Conservation (phyloP, 2,329 filamentous ascomycete species). For the Zasmidium angulare region DNA sequence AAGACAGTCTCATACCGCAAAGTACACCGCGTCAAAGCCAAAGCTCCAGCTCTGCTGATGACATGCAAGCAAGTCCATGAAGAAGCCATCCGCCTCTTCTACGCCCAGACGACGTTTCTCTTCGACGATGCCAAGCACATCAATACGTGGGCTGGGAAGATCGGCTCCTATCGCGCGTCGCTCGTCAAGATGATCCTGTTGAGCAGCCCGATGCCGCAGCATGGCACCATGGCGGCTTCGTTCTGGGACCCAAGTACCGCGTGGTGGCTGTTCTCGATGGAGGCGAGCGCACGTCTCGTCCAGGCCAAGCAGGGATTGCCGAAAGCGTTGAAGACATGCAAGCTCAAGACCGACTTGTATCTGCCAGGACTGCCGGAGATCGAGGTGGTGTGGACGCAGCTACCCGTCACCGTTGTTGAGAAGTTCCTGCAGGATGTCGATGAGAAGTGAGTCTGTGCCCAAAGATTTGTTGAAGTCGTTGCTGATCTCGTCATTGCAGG, state of each 20-base stretch:
- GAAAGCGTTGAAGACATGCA: neutral
- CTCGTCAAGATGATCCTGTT: neutral
- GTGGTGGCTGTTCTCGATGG: neutral
- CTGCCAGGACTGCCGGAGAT: neutral
- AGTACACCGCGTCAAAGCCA: neutral
- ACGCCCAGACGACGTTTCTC: conserved; percentile 8
- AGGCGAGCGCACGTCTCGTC: neutral
- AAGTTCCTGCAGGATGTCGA: neutral
- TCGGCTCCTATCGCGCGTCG: neutral
- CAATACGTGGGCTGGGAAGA: neutral
- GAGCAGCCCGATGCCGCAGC: neutral
- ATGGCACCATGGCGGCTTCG: neutral
- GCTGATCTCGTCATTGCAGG: neutral
- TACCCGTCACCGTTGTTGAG: neutral
- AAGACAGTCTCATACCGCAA: neutral
- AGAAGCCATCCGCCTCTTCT: conserved; percentile 16
- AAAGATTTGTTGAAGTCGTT: neutral
- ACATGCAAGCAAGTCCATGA: conserved; percentile 14
- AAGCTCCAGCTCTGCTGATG: conserved; percentile 9
- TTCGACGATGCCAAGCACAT: conserved; percentile 1
- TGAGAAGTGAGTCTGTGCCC: neutral
- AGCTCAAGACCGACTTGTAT: neutral
- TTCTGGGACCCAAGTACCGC: neutral
- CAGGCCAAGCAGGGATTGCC: neutral
- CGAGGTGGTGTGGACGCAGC: neutral